phyloP scores from a whole-genome alignment of 2,329 filamentous ascomycete species.

The Tolypocladium ophioglossoides region DNA sequence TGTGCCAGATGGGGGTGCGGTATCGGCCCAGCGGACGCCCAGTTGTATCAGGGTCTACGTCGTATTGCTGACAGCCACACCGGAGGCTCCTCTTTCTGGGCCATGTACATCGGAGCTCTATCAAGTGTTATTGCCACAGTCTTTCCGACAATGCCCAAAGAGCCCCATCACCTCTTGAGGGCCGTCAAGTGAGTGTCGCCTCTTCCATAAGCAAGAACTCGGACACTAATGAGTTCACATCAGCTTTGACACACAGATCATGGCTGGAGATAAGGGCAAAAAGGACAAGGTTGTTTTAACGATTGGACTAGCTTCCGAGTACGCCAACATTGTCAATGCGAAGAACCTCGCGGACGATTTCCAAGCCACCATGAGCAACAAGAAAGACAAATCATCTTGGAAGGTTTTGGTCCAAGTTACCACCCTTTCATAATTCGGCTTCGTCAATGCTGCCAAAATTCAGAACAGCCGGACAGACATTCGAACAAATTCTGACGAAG shows the following conservation, averaged over 20 bases:
- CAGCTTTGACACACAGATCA: constrained; percentile 3
- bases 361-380: constrained; percentile 22
- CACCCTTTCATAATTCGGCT: constrained; percentile 11
- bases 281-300: constrained; percentile 25
- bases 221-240: neutral
- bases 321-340: constrained; percentile 18
- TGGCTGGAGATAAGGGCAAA: constrained; percentile 17
- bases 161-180: constrained; percentile 20
- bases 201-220: neutral
- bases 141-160: constrained; percentile 29
- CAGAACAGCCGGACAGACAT: no score
- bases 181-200: constrained; percentile 28
- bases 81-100: constrained; percentile 37
- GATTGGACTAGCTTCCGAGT: constrained; percentile 20
- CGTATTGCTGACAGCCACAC: constrained; percentile 27
- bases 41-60: constrained; percentile 31
- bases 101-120: constrained; percentile 40
- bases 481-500: no score
- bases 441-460: neutral
- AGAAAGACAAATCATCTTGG: constrained; percentile 17
- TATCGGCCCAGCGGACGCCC: constrained; percentile 35
- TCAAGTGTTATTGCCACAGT: constrained; percentile 32
- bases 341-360: constrained; percentile 22
- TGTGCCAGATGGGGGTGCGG: constrained; percentile 66
- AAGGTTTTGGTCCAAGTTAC: constrained; percentile 21